Conservation (phyloP, 2,329 filamentous ascomycete genomes). For the Pyrenochaeta sp. region DNA sequence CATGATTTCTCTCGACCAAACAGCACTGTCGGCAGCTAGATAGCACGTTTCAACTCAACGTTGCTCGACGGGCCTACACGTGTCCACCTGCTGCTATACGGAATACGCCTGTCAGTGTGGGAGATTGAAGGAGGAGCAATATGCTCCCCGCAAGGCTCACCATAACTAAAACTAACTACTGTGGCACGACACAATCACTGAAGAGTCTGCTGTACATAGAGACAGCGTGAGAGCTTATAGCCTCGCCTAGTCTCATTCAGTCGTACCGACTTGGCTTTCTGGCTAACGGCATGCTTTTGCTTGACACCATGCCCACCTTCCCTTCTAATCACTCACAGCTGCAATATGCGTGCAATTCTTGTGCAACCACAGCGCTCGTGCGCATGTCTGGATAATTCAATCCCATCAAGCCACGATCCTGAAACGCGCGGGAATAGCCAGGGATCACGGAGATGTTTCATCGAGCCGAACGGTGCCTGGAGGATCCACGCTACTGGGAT, state of each 20-base stretch:
- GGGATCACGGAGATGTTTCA: conserved; percentile 31
- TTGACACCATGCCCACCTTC: neutral
- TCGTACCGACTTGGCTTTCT: neutral
- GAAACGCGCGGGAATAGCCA: conserved; percentile 31
- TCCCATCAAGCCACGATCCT: conserved; percentile 20
- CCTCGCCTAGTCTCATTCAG: neutral
- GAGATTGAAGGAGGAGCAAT: conserved; percentile 20
- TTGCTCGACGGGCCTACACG: neutral
- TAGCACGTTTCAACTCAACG: neutral
- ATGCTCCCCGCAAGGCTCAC: conserved; percentile 9
- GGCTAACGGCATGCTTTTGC: neutral
- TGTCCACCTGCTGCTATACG: conserved; percentile 2
- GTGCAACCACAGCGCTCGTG: neutral
- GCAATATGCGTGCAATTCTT: conserved; percentile 2
- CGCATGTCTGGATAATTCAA: conserved; percentile 1
- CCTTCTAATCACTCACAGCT: neutral
- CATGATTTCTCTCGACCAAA: neutral
- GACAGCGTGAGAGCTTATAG: neutral
- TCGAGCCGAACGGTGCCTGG: conserved; percentile 24
- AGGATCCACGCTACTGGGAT: conserved; percentile 22
- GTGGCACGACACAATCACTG: neutral
- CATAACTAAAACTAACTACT: neutral
- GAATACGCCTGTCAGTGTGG: conserved; percentile 9
- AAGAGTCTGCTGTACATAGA: neutral
- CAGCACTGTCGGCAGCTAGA: neutral